phyloP scores from a whole-genome alignment of 192 early-diverging fungal genomes.

The Funneliformis mosseae region DNA sequence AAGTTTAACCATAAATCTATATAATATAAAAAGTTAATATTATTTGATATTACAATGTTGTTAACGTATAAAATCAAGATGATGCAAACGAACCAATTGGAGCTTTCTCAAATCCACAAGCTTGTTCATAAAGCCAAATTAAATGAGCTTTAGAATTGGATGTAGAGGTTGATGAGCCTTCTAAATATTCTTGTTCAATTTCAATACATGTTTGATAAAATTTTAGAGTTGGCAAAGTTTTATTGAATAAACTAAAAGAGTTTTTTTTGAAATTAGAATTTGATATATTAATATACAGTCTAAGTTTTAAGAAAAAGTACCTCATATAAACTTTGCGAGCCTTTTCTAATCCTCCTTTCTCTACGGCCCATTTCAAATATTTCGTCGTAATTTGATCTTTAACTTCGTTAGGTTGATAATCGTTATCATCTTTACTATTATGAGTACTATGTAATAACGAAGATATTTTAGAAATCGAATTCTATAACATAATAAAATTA shows the following conservation, averaged over 20 bases:
- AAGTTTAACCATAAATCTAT: slow-evolving; percentile 17
- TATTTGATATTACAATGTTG: background rate
- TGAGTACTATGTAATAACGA: background rate
- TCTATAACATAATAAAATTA: background rate
- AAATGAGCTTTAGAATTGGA: background rate
- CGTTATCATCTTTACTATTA: background rate
- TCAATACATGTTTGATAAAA: slow-evolving; percentile 24
- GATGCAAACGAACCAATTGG: background rate
- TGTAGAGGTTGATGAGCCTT: background rate
- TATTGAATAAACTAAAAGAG: slow-evolving; percentile 2
- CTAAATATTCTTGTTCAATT: slow-evolving; percentile 8
- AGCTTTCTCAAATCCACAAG: background rate
- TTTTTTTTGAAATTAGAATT: background rate
- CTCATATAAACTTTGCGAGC: slow-evolving; percentile 16
- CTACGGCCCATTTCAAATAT: slow-evolving; percentile 11
- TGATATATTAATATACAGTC: background rate
- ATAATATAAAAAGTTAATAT: background rate
- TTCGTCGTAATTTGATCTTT: background rate
- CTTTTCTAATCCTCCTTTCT: slow-evolving; percentile 7
- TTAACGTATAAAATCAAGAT: background rate
- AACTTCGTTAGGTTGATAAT: background rate
- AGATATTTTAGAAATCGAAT: slow-evolving; percentile 4
- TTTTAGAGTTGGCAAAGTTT: background rate
- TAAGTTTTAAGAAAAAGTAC: background rate
- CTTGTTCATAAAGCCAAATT: slow-evolving; percentile 16